Evolutionary conservation across 176 grass and related monocot genomes (phyloP).

Genomic region (sorghum (Sorghum bicolor)): Sorghum_bicolor_NCBIv3 NC_012871.2:50521001-50521500

Average conservation of each 20-base stretch:
- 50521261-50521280: conserved; percentile 28
- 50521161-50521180: background rate
- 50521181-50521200: background rate
- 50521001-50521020: conserved; percentile 4
- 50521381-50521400: conserved; percentile 97
- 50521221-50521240: conserved; percentile 12
- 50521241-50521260: conserved; percentile 42
- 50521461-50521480: conserved; percentile 26
- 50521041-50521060: conserved; percentile 33
- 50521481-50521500: conserved; percentile 1
- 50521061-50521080: conserved; percentile 17
- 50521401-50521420: conserved; percentile 12
- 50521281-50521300: conserved; percentile 68
- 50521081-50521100: conserved; percentile 17
- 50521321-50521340: conserved; percentile 71
- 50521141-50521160: background rate
- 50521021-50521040: background rate
- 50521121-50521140: background rate
- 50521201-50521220: conserved; percentile 20
- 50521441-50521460: background rate
- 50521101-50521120: conserved; percentile 35
- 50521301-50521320: conserved; percentile 61
- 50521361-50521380: conserved; percentile 98
- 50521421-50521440: background rate
- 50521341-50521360: conserved; percentile 94